Percentiles rank a stretch among this genome's conserved stretches.
phyloP scores from a whole-genome alignment of 1,284 basidiomycete species.

The Fomes fomentarius region DNA sequence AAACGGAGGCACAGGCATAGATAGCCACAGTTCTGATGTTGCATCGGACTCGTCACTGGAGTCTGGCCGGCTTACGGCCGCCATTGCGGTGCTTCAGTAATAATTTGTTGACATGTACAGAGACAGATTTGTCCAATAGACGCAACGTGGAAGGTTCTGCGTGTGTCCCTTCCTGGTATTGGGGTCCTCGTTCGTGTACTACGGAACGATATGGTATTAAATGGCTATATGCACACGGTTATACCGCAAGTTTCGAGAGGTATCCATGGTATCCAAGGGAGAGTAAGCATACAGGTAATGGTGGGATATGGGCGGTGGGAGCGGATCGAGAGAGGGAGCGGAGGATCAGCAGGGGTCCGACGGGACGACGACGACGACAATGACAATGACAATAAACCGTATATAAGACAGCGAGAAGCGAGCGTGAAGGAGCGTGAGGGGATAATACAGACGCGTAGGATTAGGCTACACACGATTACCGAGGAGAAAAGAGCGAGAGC shows the following conservation, averaged over 20 bases:
- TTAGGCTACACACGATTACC: slow-evolving; percentile 21
- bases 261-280: not conserved
- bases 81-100: too few species aligned
- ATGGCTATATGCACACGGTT: not conserved
- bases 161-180: not conserved
- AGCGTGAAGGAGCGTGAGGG: slow-evolving; percentile 9
- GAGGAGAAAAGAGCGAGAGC: slow-evolving; percentile 9
- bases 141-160: not conserved
- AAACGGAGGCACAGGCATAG: not conserved
- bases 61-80: too few species aligned
- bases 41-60: too few species aligned
- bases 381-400: too few species aligned
- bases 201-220: slow-evolving; percentile 1
- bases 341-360: not conserved
- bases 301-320: too few species aligned
- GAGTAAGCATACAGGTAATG: slow-evolving; percentile 7
- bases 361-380: too few species aligned
- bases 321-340: not conserved
- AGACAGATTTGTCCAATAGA: too few species aligned
- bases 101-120: too few species aligned
- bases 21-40: too few species aligned
- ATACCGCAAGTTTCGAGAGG: not conserved
- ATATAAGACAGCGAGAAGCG: not conserved
- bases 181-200: not conserved
- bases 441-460: slow-evolving; percentile 17